Evolutionary conservation across 305 asterid species (phyloP).

Genomic region (Fraxinus velutina): DNA sequence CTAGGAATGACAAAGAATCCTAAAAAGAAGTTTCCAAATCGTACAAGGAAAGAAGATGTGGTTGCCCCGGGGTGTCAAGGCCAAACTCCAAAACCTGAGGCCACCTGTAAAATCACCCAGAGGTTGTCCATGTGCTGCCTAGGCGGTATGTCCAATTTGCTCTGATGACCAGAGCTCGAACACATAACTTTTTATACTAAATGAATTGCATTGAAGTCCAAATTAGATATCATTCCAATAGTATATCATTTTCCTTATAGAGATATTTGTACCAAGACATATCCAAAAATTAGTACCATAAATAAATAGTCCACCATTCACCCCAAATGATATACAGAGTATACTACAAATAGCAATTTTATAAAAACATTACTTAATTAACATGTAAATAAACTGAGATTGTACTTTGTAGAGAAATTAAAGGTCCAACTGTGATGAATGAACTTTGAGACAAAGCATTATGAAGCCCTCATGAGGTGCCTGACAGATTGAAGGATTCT

Average conservation of each 20-base stretch:
- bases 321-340: neutral
- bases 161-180: too few species aligned
- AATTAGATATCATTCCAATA: too few species aligned
- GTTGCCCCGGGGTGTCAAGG: too few species aligned
- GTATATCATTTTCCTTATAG: neutral
- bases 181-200: too few species aligned
- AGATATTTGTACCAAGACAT: neutral
- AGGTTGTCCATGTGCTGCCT: too few species aligned
- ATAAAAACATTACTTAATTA: neutral
- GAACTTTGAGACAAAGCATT: neutral
- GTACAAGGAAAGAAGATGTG: too few species aligned
- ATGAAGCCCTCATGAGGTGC: constrained; percentile 10
- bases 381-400: neutral
- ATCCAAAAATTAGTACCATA: neutral
- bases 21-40: too few species aligned
- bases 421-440: neutral
- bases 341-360: neutral
- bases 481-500: constrained; percentile 38
- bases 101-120: too few species aligned
- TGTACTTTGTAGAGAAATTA: neutral
- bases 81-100: too few species aligned
- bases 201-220: too few species aligned
- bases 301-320: neutral
- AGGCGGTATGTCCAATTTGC: too few species aligned
- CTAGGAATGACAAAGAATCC: too few species aligned